A percentile compares a stretch with the other conserved stretches of the same genome.
Evolutionary conservation across 2,329 filamentous ascomycete genomes (phyloP).

Genomic region (Trichoderma citrinoviride): DNA sequence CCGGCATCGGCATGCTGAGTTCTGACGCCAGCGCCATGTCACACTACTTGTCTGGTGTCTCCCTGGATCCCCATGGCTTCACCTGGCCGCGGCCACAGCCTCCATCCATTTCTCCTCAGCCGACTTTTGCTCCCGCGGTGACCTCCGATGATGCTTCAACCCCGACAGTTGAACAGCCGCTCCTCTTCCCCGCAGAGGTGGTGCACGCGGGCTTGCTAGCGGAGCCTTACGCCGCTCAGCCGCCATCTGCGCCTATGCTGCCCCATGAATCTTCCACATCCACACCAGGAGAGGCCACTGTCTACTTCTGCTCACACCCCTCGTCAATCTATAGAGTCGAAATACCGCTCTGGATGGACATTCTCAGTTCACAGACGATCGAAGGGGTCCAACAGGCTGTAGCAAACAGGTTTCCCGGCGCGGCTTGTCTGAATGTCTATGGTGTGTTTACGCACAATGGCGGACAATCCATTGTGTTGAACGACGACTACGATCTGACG

Average conservation of each 20-base stretch:
- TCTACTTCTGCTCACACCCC: conserved; percentile 68
- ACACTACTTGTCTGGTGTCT: conserved; percentile 22
- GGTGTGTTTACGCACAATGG: conserved; percentile 62
- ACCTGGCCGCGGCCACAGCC: conserved; percentile 26
- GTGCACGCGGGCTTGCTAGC: conserved; percentile 38
- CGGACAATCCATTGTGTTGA: conserved; percentile 60
- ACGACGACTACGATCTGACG: conserved; percentile 67
- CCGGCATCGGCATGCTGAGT: conserved; percentile 24
- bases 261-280: conserved; percentile 26
- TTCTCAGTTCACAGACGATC: conserved; percentile 56
- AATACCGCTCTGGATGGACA: conserved; percentile 63
- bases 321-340: conserved; percentile 55
- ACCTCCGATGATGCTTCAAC: conserved; percentile 31
- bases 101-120: conserved; percentile 22
- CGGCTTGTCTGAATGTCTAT: conserved; percentile 59
- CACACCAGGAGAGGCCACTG: conserved; percentile 43
- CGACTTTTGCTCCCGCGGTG: conserved; percentile 30
- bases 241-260: conserved; percentile 29
- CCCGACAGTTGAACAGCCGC: conserved; percentile 39
- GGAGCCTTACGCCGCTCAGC: conserved; percentile 34
- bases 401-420: conserved; percentile 58
- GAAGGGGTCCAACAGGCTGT: conserved; percentile 63
- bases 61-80: too few species aligned
- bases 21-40: conserved; percentile 24
- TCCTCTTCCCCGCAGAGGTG: conserved; percentile 40